Conservation (phyloP, 2,329 filamentous ascomycete genomes). For the Teratosphaeria viscida region DNA sequence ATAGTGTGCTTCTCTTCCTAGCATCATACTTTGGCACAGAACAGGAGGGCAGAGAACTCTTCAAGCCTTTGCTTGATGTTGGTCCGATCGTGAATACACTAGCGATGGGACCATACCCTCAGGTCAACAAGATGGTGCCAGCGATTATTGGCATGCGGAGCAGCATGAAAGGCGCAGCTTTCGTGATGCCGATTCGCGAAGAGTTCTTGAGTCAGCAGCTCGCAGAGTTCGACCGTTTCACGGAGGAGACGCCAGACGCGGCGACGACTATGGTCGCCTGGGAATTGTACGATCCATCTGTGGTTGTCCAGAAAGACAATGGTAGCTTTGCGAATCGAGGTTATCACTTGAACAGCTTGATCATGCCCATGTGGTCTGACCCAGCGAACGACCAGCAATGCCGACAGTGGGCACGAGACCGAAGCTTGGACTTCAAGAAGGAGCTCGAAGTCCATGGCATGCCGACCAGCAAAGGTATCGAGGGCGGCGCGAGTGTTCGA, state of each 20-base stretch:
- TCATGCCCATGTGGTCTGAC: constrained; percentile 21
- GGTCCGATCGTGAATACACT: constrained; percentile 14
- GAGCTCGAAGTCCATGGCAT: constrained; percentile 14
- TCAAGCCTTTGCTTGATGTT: constrained; percentile 14
- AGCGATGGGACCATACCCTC: constrained; percentile 8
- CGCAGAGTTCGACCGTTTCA: constrained; percentile 13
- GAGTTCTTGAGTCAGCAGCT: constrained; percentile 14
- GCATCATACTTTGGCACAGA: constrained; percentile 11
- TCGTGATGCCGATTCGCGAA: constrained; percentile 12
- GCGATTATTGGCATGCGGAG: constrained; percentile 12
- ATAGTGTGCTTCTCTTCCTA: constrained; percentile 14
- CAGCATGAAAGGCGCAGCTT: constrained; percentile 20
- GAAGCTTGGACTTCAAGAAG: constrained; percentile 16
- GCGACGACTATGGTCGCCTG: constrained; percentile 13
- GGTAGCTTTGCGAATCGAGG: constrained; percentile 21
- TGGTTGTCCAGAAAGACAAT: constrained; percentile 11
- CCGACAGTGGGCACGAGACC: constrained; percentile 19
- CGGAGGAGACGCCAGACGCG: constrained; percentile 11
- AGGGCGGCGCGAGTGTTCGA: constrained; percentile 11
- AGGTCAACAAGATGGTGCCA: constrained; percentile 15
- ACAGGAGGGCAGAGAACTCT: constrained; percentile 11
- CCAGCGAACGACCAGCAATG: constrained; percentile 15
- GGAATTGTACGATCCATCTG: constrained; percentile 16
- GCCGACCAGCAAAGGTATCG: constrained; percentile 5
- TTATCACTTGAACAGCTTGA: constrained; percentile 19